Conservation (phyloP, 768 basidiomycete genomes). For the Mycena rosella region DNA sequence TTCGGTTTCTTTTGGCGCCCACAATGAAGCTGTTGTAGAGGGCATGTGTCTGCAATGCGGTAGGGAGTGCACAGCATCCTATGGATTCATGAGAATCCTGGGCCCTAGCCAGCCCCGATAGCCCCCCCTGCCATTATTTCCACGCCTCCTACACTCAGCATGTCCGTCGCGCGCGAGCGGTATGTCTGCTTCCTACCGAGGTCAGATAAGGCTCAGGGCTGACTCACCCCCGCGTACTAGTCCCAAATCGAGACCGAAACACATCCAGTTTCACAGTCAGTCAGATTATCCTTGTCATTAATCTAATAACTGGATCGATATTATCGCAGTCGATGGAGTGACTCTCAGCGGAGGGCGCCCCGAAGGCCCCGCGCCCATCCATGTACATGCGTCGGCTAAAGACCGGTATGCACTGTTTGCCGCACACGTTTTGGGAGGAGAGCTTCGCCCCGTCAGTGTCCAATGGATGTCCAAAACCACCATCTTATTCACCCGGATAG, state of each 20-base stretch:
- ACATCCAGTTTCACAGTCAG: constrained; percentile 19
- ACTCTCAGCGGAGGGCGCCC: neutral
- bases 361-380: neutral
- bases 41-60: constrained; percentile 11
- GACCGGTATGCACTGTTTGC: constrained; percentile 2
- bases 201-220: too few relatives aligned
- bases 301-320: neutral
- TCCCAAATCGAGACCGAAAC: neutral
- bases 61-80: constrained; percentile 20
- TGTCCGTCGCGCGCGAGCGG: neutral
- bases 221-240: too few relatives aligned
- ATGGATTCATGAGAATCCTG: neutral
- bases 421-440: constrained; percentile 4
- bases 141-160: neutral
- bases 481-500: neutral
- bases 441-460: neutral
- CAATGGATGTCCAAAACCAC: neutral
- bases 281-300: neutral
- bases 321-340: constrained; percentile 5
- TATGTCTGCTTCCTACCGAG: neutral
- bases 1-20: constrained; percentile 14
- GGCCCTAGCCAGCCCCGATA: neutral
- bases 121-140: neutral
- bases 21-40: constrained; percentile 25
- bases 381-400: constrained; percentile 4